Conservation (phyloP, 306 rosid genomes). For the Prunus mongolica region DNA sequence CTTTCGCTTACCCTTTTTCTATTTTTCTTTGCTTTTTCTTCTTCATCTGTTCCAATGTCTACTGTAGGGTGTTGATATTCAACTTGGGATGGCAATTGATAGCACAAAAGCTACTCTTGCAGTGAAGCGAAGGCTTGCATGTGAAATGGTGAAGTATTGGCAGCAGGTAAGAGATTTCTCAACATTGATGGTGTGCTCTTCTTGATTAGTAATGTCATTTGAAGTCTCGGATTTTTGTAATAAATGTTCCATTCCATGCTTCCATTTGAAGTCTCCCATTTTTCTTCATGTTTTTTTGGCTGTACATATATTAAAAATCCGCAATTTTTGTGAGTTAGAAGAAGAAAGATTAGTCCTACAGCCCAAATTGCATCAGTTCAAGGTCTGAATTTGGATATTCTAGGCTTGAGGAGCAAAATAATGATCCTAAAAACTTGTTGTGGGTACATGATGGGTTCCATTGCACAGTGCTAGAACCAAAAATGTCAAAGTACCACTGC, state of each 20-base stretch:
- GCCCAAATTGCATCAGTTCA: background rate
- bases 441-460: background rate
- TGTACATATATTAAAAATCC: background rate
- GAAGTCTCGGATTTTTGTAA: background rate
- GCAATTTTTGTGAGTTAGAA: background rate
- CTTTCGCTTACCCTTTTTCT: background rate
- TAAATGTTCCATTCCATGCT: background rate
- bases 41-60: conserved; percentile 19
- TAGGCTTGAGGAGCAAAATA: background rate
- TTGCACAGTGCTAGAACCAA: background rate
- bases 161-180: conserved; percentile 64
- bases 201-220: background rate
- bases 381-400: background rate
- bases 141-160: conserved; percentile 99
- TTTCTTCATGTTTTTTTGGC: background rate
- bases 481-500: background rate
- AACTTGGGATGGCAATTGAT: conserved; percentile 96
- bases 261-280: background rate
- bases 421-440: background rate
- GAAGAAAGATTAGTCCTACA: conserved; percentile 1
- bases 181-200: background rate
- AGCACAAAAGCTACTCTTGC: conserved; percentile 98
- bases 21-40: background rate
- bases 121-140: conserved; percentile 96
- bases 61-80: conserved; percentile 84